A percentile compares a stretch with the other conserved stretches of the same genome.
Conservation (phyloP, 2,329 filamentous ascomycete species). For the Trichoderma sp. region DNA sequence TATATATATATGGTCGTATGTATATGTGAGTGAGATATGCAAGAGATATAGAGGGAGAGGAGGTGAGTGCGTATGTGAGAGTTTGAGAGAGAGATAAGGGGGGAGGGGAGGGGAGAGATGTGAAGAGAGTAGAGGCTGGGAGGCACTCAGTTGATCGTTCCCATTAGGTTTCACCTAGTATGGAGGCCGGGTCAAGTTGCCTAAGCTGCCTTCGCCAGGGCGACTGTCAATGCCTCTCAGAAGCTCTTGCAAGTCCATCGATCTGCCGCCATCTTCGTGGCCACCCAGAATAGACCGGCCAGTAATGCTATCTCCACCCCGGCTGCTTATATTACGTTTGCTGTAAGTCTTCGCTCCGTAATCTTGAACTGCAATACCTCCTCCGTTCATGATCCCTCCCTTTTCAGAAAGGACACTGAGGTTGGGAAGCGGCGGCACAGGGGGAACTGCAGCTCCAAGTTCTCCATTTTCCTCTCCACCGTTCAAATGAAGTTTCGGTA, state of each 20-base stretch:
- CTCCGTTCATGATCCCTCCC: conserved; percentile 35
- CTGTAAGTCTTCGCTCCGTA: conserved; percentile 39
- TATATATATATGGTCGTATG: neutral
- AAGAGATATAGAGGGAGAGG: neutral
- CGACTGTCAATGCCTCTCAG: conserved; percentile 56
- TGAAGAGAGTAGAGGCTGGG: neutral
- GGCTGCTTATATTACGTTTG: conserved; percentile 48
- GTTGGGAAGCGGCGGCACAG: conserved; percentile 59
- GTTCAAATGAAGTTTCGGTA: conserved; percentile 38
- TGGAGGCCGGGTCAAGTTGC: conserved; percentile 53
- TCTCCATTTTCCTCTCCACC: conserved; percentile 31
- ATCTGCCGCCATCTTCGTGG: conserved; percentile 40
- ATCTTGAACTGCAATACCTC: conserved; percentile 43
- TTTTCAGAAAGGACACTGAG: conserved; percentile 40
- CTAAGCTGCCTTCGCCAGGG: conserved; percentile 50
- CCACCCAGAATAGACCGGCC: conserved; percentile 42
- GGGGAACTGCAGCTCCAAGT: conserved; percentile 51
- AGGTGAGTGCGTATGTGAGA: neutral
- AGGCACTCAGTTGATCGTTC: neutral
- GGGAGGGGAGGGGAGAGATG: neutral
- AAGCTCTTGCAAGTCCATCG: conserved; percentile 54
- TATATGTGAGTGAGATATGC: conserved; percentile 4
- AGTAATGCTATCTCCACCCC: conserved; percentile 46
- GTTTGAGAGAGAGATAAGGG: neutral
- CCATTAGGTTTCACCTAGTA: conserved; percentile 45